These are phyloP conservation scores for Vanrija humicola DNA, from an alignment of 1,284 basidiomycete species.

Conservation along the genomic window DNA sequence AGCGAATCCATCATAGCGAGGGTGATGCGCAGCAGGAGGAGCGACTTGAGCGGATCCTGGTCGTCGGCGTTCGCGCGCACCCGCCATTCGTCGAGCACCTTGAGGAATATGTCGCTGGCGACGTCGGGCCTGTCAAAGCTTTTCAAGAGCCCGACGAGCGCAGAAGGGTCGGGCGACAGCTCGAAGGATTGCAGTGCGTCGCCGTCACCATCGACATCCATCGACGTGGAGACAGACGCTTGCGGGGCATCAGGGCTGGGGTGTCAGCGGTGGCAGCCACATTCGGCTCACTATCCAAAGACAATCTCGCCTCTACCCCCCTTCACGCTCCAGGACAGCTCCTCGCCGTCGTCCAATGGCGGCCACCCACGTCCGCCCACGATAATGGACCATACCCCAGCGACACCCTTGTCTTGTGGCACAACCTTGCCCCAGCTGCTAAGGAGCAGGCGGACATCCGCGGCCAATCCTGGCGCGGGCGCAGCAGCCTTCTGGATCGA, in stretches of 20 bases:
- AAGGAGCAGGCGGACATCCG: slow-evolving; percentile 58
- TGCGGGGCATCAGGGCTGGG: not conserved
- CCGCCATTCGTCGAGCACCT: slow-evolving; percentile 66
- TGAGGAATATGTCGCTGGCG: slow-evolving; percentile 66
- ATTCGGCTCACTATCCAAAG: slow-evolving; percentile 4
- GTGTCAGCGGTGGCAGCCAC: not conserved
- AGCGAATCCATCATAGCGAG: slow-evolving; percentile 70
- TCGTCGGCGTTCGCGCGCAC: slow-evolving; percentile 44
- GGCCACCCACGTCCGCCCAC: slow-evolving; percentile 53
- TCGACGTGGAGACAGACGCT: slow-evolving; percentile 47
- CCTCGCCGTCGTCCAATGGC: slow-evolving; percentile 6
- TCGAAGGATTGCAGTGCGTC: slow-evolving; percentile 59
- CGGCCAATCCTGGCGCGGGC: slow-evolving; percentile 54
- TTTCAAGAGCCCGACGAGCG: slow-evolving; percentile 64
- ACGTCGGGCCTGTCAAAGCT: slow-evolving; percentile 64
- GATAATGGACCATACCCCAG: slow-evolving; percentile 61
- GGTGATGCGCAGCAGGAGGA: slow-evolving; percentile 71
- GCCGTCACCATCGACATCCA: slow-evolving; percentile 53
- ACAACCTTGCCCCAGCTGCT: slow-evolving; percentile 70
- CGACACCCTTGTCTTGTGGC: slow-evolving; percentile 55
- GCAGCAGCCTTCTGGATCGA: slow-evolving; percentile 33
- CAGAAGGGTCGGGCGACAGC: slow-evolving; percentile 65
- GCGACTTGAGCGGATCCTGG: slow-evolving; percentile 48
- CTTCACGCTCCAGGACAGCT: slow-evolving; percentile 28
- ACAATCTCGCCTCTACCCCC: slow-evolving; percentile 11